Evolutionary conservation across 2,329 filamentous ascomycete genomes (phyloP).

Genomic region (Hortaea sp.): DNA sequence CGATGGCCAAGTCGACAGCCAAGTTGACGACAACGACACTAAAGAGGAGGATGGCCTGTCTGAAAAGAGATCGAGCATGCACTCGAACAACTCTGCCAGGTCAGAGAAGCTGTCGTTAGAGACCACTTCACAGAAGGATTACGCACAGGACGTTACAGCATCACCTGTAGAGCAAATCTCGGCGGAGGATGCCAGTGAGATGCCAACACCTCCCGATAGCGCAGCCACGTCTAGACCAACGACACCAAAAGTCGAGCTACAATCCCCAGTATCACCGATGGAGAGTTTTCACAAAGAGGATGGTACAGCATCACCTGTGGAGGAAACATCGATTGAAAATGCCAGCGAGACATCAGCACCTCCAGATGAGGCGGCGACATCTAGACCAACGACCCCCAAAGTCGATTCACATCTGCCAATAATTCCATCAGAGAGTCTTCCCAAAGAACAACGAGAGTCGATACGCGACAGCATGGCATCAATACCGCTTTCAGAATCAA

Average conservation of each 20-base stretch:
- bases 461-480: constrained; percentile 21
- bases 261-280: constrained; percentile 4
- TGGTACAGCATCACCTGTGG: not conserved
- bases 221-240: not conserved
- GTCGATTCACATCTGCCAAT: constrained; percentile 4
- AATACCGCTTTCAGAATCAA: constrained; percentile 20
- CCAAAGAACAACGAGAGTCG: not conserved
- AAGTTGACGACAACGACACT: too few species aligned
- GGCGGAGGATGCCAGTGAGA: not conserved
- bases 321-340: not conserved
- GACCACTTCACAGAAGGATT: not conserved
- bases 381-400: not conserved
- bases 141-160: not conserved
- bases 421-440: constrained; percentile 2
- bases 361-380: not conserved
- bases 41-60: too few species aligned
- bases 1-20: too few species aligned
- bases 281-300: not conserved
- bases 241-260: not conserved
- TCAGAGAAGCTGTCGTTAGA: too few species aligned
- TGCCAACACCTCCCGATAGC: not conserved
- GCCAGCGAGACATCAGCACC: not conserved
- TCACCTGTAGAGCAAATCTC: not conserved
- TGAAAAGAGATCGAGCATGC: too few species aligned
- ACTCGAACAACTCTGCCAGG: too few species aligned